These are phyloP conservation scores for Acmispon strigosus DNA, from an alignment of 306 rosid species.

Conservation along the genomic window DNA sequence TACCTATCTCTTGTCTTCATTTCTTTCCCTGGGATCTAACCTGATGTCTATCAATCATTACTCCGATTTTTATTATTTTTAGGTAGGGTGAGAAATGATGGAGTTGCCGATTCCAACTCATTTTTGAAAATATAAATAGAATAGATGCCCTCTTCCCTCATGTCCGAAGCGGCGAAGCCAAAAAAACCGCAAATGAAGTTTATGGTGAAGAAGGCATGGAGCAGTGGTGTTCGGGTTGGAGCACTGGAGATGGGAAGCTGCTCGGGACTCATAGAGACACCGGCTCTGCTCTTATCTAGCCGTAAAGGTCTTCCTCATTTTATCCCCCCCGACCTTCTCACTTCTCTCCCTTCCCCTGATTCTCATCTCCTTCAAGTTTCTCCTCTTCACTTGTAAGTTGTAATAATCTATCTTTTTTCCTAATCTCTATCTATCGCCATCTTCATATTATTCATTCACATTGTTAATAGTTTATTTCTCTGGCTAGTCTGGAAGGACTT, in stretches of 20 bases:
- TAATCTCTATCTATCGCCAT: too few species aligned
- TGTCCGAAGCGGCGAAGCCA: too few species aligned
- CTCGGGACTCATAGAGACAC: constrained; percentile 54
- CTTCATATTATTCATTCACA: neutral
- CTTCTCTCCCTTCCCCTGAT: constrained; percentile 89
- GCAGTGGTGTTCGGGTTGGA: constrained; percentile 70
- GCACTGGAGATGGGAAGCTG: constrained; percentile 48
- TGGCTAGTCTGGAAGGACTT: constrained; percentile 70
- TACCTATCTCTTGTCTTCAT: too few species aligned
- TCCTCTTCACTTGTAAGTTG: constrained; percentile 86
- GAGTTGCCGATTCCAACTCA: too few species aligned
- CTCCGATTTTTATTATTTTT: too few species aligned
- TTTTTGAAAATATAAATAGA: too few species aligned
- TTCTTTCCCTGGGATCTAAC: too few species aligned
- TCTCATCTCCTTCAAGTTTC: constrained; percentile 74
- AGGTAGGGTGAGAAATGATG: too few species aligned
- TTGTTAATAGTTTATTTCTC: neutral
- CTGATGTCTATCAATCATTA: too few species aligned
- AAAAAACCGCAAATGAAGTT: constrained; percentile 45
- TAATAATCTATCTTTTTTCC: neutral
- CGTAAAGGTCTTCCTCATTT: constrained; percentile 82
- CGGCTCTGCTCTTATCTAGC: constrained; percentile 73
- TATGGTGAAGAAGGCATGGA: constrained; percentile 56
- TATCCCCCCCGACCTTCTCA: constrained; percentile 72
- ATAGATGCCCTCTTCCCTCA: too few species aligned